Conservation (phyloP, 345 rosid species). For the Dipteronia dyeriana region DNA sequence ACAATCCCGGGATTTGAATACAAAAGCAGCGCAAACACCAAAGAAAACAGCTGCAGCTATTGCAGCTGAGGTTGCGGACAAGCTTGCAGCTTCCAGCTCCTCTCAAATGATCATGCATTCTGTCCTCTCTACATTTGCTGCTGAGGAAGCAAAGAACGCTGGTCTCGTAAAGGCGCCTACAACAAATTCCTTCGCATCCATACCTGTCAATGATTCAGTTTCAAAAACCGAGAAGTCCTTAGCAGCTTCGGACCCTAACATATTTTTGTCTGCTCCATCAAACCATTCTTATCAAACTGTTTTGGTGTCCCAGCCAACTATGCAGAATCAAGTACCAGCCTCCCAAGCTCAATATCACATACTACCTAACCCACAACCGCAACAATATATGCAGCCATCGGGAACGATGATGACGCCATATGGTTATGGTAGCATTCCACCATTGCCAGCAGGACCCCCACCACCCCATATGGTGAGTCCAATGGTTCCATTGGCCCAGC, state of each 20-base stretch:
- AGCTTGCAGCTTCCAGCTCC: conserved; percentile 83
- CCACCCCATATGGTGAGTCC: conserved; percentile 56
- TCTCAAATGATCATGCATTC: conserved; percentile 94
- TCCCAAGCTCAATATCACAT: conserved; percentile 66
- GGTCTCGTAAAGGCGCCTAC: conserved; percentile 39
- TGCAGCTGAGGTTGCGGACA: conserved; percentile 97
- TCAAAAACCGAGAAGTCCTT: conserved; percentile 47
- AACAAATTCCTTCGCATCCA: conserved; percentile 26
- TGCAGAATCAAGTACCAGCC: conserved; percentile 48
- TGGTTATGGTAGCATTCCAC: conserved; percentile 57
- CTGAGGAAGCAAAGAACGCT: conserved; percentile 80
- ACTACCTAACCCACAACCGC: conserved; percentile 52
- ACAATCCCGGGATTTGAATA: conserved; percentile 8
- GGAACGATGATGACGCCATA: conserved; percentile 53
- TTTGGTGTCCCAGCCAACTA: conserved; percentile 36
- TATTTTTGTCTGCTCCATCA: conserved; percentile 42
- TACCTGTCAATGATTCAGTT: conserved; percentile 27
- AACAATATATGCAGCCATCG: conserved; percentile 59
- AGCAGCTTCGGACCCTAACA: conserved; percentile 44
- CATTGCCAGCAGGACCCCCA: conserved; percentile 61
- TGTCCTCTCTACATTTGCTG: conserved; percentile 88
- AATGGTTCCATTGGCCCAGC: conserved; percentile 46
- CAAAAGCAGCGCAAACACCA: conserved; percentile 51
- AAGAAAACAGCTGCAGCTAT: conserved; percentile 79
- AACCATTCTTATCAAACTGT: conserved; percentile 46